phyloP scores from a whole-genome alignment of 2,329 filamentous ascomycete species.

The Alternaria burnsii region DNA sequence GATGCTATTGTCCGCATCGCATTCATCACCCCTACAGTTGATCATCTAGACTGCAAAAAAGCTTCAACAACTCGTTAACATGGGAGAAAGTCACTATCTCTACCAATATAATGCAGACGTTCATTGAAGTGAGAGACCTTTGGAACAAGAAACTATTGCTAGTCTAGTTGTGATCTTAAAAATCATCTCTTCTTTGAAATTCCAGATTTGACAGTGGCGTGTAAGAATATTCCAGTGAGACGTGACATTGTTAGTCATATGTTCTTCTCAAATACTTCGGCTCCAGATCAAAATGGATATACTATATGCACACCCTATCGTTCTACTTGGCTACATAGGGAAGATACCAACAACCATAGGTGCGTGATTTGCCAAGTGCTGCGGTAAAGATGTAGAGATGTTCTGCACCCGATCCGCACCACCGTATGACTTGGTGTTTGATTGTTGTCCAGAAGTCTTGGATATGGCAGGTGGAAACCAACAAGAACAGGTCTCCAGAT shows the following conservation, averaged over 20 bases:
- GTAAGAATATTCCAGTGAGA: no score
- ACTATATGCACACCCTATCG: not conserved
- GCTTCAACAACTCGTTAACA: no score
- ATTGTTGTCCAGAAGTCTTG: not conserved
- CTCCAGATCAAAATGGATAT: not conserved
- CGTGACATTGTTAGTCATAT: not conserved
- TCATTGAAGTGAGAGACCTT: no score
- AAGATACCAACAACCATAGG: not conserved
- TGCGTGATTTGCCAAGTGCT: not conserved
- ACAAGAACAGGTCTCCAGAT: not conserved
- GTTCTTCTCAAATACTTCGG: not conserved
- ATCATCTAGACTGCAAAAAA: not conserved
- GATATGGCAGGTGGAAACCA: no score
- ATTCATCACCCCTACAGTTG: no score
- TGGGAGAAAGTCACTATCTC: no score
- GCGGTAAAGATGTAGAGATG: not conserved
- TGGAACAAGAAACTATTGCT: no score
- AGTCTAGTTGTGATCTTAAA: no score
- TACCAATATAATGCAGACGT: no score
- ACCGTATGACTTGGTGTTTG: not conserved
- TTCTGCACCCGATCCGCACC: not conserved
- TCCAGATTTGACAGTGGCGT: no score
- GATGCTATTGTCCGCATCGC: no score
- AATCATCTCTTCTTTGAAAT: no score
- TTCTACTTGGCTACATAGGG: not conserved